Base-by-base conservation (phyloP, 345 rosid genomes). In the Nasturtium officinale region DNA sequence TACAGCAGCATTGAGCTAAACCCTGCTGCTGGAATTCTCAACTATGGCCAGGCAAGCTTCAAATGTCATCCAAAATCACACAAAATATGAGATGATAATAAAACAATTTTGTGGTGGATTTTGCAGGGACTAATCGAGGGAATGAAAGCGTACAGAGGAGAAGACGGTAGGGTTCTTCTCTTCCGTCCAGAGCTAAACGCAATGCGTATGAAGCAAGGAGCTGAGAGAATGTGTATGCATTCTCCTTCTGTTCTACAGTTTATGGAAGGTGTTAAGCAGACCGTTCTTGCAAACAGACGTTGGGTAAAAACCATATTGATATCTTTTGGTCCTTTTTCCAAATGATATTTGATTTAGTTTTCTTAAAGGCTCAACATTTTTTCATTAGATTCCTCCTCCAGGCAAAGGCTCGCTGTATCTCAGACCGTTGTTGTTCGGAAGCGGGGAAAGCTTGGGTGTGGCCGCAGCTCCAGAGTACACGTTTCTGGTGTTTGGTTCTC, bases 171-270 rank as follows among this genome's bases (percentile, higher is more conserved):
- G 56, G 28, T 91, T 70, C 83, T 89, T 64, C 83, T 94, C 3
- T 94, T 89, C 62, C 91, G 98, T 20, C 97, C 91, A 0, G 92
- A 85, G 18, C 85, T 82, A 77, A 88, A 94, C 59, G 98, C 97
- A 0, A 20, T 74, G 26, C 81, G 96, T 2, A 88, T 94, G 96
- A 82, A 54, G 77, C 47, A 54, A 40, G 97, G 98, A 0, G 89
- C 97, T 23, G 95, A 91, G 50, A 85, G 97, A 77, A 68, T 94
- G 91, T 87, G 95, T 68, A 89, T 94, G 98, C 87, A 87, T 18
- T 87, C 82, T 30, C 97, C 91, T 42, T 87, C 98, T 18, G 46
- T 83, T 57, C 83, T 84, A 46, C 97, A 94, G 33, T 89, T 94
- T 20, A 67, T 89, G 12, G 80, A 85, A 33, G 92, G 97, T 12